phyloP scores from a whole-genome alignment of 2,329 filamentous ascomycete genomes.

The Fusarium sp. region DNA sequence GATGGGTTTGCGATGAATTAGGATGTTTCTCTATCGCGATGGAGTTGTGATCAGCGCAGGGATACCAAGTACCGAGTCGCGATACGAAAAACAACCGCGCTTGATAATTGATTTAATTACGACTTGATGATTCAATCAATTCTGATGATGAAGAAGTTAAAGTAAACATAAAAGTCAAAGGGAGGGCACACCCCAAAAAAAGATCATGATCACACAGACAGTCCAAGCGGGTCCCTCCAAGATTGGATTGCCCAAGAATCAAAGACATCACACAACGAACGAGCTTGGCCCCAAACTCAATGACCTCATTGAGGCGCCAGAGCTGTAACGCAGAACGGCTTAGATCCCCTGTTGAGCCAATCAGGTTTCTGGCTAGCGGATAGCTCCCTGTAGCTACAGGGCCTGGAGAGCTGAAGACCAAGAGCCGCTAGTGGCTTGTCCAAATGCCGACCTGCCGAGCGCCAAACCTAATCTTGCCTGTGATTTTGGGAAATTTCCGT shows the following conservation, averaged over 20 bases:
- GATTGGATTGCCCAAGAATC: constrained; percentile 31
- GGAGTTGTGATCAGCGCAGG: constrained; percentile 29
- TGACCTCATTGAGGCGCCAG: constrained; percentile 33
- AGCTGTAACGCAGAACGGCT: constrained; percentile 13
- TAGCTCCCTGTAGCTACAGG: neutral
- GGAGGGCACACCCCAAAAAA: neutral
- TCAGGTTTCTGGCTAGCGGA: rapidly evolving
- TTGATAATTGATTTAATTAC: neutral
- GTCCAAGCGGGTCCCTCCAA: constrained; percentile 25
- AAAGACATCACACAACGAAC: constrained; percentile 30
- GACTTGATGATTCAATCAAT: neutral
- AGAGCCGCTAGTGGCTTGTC: constrained; percentile 32
- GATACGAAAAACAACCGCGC: constrained; percentile 1
- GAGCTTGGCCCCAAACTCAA: constrained; percentile 17
- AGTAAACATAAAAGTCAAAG: neutral
- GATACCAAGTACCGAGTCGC: neutral
- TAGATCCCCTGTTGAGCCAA: neutral
- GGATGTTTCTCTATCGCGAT: constrained; percentile 1
- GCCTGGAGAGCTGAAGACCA: constrained; percentile 31
- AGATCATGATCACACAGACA: constrained; percentile 9
- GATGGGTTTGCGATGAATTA: neutral
- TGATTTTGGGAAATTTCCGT: neutral
- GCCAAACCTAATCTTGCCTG: constrained; percentile 5
- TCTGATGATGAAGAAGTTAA: neutral
- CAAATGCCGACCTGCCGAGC: constrained; percentile 29